phyloP scores from a whole-genome alignment of 768 basidiomycete species.

The Tulasnella sp. region DNA sequence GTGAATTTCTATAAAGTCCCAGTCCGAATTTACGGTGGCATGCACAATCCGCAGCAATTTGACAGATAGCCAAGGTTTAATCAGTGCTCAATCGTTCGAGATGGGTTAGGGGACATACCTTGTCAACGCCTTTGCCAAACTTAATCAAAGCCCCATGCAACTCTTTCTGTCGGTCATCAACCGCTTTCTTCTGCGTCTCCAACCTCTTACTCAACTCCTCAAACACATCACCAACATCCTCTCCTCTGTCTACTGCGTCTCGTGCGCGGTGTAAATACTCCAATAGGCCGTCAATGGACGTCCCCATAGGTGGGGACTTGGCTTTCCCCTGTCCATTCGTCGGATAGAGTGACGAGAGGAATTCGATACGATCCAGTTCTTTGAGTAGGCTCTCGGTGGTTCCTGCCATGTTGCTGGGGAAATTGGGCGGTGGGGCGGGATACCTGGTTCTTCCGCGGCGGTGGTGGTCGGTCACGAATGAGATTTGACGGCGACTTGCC shows the following conservation, averaged over 20 bases:
- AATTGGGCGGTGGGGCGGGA: not conserved
- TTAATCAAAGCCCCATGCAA: slow-evolving; percentile 63
- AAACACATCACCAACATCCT: slow-evolving; percentile 38
- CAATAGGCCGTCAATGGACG: slow-evolving; percentile 54
- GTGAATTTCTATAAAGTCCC: slow-evolving; percentile 37
- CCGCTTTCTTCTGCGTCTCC: slow-evolving; percentile 65
- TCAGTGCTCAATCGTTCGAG: not conserved
- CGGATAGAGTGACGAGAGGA: slow-evolving; percentile 25
- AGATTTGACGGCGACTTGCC: too few relatives aligned
- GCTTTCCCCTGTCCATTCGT: slow-evolving; percentile 19
- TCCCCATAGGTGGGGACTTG: slow-evolving; percentile 35
- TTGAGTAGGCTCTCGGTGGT: slow-evolving; percentile 49
- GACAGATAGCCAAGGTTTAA: not conserved
- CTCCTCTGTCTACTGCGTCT: slow-evolving; percentile 38
- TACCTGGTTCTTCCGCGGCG: too few relatives aligned
- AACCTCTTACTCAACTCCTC: slow-evolving; percentile 43
- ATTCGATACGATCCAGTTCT: slow-evolving; percentile 67
- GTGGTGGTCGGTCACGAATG: too few relatives aligned
- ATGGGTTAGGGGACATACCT: slow-evolving; percentile 42
- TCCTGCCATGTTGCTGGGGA: slow-evolving; percentile 24
- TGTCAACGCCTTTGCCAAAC: slow-evolving; percentile 81
- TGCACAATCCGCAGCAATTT: too few relatives aligned
- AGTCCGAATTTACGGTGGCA: too few relatives aligned
- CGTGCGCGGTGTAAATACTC: slow-evolving; percentile 44
- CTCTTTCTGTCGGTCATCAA: slow-evolving; percentile 83